Conservation (phyloP, 1,139 yeast species). For the Taphrina sp. region DNA sequence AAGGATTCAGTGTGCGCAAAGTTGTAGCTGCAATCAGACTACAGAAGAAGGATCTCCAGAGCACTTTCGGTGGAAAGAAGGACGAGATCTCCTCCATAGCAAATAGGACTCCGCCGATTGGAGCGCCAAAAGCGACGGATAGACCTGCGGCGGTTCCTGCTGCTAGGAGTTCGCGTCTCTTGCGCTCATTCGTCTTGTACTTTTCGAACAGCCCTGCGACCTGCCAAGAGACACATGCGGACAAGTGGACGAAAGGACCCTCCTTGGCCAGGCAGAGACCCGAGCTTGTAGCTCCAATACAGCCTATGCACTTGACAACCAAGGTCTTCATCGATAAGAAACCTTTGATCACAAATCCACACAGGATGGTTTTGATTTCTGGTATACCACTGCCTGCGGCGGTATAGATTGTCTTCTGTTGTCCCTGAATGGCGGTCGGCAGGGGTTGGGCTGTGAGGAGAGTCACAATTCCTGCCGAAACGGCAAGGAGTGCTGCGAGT, state of each 20-base stretch:
- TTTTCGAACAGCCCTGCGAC: slow-evolving; percentile 54
- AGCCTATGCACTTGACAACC: slow-evolving; percentile 53
- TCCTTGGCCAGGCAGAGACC: slow-evolving; percentile 69
- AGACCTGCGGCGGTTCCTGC: slow-evolving; percentile 71
- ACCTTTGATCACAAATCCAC: slow-evolving; percentile 57
- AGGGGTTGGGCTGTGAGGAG: slow-evolving; percentile 6
- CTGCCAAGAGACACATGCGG: slow-evolving; percentile 65
- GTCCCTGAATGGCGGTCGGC: slow-evolving; percentile 6
- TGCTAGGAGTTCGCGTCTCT: slow-evolving; percentile 58
- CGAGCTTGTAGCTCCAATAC: slow-evolving; percentile 62
- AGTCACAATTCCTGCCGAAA: slow-evolving; percentile 58
- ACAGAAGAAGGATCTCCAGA: slow-evolving; percentile 61
- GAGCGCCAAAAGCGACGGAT: slow-evolving; percentile 68
- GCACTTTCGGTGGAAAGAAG: slow-evolving; percentile 57
- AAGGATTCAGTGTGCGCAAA: slow-evolving; percentile 58
- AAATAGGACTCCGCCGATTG: slow-evolving; percentile 66
- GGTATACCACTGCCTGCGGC: slow-evolving; percentile 54
- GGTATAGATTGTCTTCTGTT: slow-evolving; percentile 17
- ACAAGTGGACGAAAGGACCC: slow-evolving; percentile 68
- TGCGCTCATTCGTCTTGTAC: slow-evolving; percentile 54
- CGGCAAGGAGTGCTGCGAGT: slow-evolving; percentile 44
- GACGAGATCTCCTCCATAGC: slow-evolving; percentile 65
- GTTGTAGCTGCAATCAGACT: slow-evolving; percentile 60
- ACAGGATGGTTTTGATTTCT: slow-evolving; percentile 54
- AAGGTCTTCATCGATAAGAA: slow-evolving; percentile 59